Conservation (phyloP, 2,329 filamentous ascomycete species). For the Pestalotiopsis sp. region DNA sequence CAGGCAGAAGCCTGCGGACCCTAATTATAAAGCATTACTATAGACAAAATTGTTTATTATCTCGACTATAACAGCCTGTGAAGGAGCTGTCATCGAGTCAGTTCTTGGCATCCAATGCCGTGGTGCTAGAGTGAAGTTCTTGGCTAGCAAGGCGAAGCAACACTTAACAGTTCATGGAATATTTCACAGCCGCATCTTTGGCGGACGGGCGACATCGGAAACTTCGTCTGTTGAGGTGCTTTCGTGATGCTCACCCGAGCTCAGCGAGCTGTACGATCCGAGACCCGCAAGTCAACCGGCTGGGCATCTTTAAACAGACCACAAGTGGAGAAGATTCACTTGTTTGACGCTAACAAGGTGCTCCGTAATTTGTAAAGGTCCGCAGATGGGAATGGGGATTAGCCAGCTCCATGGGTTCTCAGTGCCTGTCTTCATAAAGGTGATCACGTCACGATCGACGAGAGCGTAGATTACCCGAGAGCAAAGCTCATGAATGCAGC, state of each 20-base stretch:
- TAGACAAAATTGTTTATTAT: constrained; percentile 7
- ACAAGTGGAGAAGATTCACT: neutral
- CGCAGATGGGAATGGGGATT: neutral
- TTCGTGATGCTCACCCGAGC: neutral
- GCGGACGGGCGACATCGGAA: no score
- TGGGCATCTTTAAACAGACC: neutral
- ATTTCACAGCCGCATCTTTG: no score
- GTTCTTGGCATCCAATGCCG: neutral
- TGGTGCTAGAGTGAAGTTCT: no score
- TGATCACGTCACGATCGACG: neutral
- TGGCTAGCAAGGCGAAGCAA: no score
- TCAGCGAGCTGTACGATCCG: neutral
- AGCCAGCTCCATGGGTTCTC: neutral
- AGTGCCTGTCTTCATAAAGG: neutral
- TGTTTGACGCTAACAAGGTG: constrained; percentile 12
- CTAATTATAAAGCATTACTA: neutral
- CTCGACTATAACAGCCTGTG: neutral
- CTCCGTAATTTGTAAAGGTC: neutral
- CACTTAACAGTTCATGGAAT: no score
- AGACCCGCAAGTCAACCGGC: neutral
- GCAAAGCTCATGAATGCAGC: neutral
- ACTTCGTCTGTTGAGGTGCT: neutral
- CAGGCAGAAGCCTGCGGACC: neutral
- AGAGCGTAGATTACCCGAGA: neutral
- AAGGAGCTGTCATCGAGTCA: neutral